Percentiles rank a stretch among this genome's conserved stretches.
phyloP scores from a whole-genome alignment of 768 basidiomycete species.

The Chiua virens region DNA sequence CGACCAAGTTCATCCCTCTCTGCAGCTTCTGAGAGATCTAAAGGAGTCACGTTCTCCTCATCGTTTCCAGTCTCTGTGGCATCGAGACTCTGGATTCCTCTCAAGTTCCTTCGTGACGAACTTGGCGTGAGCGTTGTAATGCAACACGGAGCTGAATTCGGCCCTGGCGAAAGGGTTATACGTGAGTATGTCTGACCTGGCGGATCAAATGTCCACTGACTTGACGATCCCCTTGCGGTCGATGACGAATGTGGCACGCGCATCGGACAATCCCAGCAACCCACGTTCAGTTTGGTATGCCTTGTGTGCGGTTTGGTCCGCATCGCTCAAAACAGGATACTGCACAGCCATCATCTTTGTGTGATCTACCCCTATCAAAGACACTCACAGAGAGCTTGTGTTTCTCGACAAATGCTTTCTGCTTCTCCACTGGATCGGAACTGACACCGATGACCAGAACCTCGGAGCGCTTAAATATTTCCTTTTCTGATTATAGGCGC shows the following conservation, averaged over 20 bases:
- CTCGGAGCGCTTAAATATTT: constrained; percentile 61
- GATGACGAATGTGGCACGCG: constrained; percentile 75
- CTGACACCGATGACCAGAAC: constrained; percentile 75
- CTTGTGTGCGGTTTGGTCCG: constrained; percentile 57
- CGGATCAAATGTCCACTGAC: constrained; percentile 34
- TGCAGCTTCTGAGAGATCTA: constrained; percentile 5
- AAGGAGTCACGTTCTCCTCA: neutral
- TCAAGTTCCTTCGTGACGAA: constrained; percentile 71
- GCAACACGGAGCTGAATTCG: constrained; percentile 57
- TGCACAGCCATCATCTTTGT: constrained; percentile 21
- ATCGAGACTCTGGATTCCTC: constrained; percentile 35
- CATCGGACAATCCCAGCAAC: constrained; percentile 61
- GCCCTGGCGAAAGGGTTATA: constrained; percentile 40
- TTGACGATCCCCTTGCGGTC: constrained; percentile 67
- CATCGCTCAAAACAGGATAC: constrained; percentile 82
- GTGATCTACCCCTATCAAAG: neutral
- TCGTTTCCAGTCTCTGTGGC: neutral
- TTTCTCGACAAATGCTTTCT: constrained; percentile 74
- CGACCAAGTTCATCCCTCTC: constrained; percentile 21
- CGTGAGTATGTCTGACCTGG: constrained; percentile 2
- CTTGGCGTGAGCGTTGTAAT: constrained; percentile 63
- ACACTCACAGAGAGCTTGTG: constrained; percentile 58
- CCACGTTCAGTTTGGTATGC: constrained; percentile 67
- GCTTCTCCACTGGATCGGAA: constrained; percentile 67
- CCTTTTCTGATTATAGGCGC: constrained; percentile 46